phyloP scores from a whole-genome alignment of 2,329 filamentous ascomycete genomes.

The Fusarium verrucosum region DNA sequence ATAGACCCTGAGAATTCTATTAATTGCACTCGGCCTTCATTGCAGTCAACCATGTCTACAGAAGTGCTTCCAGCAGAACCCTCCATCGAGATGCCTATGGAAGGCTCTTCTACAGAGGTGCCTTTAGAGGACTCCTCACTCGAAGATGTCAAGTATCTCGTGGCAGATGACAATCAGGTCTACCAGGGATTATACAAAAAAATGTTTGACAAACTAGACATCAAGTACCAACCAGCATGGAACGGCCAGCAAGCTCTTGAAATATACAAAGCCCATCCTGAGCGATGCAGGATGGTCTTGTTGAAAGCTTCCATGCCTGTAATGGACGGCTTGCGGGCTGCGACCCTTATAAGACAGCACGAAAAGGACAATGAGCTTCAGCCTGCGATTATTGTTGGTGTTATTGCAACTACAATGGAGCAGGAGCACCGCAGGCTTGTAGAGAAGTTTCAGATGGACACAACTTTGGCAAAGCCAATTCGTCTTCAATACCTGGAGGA shows the following conservation, averaged over 20 bases:
- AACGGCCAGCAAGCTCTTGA: conserved; percentile 13
- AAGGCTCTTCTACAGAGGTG: no score
- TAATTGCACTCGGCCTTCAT: no score
- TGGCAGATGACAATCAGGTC: conserved; percentile 13
- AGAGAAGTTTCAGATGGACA: not conserved
- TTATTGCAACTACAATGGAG: not conserved
- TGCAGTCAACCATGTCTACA: no score
- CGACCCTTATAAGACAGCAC: not conserved
- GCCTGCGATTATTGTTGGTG: conserved; percentile 1
- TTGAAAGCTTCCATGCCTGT: conserved; percentile 15
- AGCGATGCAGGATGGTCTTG: not conserved
- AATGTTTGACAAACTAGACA: not conserved
- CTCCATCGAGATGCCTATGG: no score
- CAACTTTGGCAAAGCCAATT: not conserved
- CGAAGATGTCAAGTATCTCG: not conserved
- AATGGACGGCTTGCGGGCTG: conserved; percentile 2
- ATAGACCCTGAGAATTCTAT: no score
- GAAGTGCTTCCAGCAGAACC: no score
- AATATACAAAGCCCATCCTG: not conserved
- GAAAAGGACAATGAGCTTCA: not conserved
- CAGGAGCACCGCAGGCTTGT: not conserved
- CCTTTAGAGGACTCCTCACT: accelerated
- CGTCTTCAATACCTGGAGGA: not conserved
- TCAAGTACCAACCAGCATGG: not conserved
- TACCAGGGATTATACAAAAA: not conserved